These are phyloP conservation scores for Pythium apleroticum DNA, from an alignment of 352 stramenopile species.

Conservation along the genomic window DNA sequence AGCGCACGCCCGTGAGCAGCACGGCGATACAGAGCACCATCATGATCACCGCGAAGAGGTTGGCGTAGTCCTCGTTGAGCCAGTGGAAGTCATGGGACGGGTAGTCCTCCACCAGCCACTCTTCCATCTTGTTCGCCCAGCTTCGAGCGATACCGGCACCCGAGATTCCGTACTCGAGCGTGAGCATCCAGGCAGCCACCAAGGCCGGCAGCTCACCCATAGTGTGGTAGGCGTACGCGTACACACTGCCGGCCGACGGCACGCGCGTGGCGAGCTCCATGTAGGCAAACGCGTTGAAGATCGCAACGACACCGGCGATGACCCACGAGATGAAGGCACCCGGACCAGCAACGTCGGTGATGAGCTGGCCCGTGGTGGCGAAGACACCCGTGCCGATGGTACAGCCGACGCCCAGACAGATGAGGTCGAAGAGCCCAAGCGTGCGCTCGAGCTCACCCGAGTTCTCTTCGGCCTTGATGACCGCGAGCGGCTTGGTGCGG, in stretches of 20 bases:
- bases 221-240: constrained; percentile 92
- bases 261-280: constrained; percentile 87
- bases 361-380: constrained; percentile 69
- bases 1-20: constrained; percentile 75
- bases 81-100: constrained; percentile 43
- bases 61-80: constrained; percentile 61
- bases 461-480: constrained; percentile 74
- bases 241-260: constrained; percentile 88
- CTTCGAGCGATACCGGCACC: constrained; percentile 88
- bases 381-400: constrained; percentile 93
- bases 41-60: constrained; percentile 58
- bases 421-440: constrained; percentile 87
- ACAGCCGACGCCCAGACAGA: constrained; percentile 88
- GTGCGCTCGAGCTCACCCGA: constrained; percentile 55
- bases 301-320: constrained; percentile 80
- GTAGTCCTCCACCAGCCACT: constrained; percentile 52
- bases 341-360: constrained; percentile 72
- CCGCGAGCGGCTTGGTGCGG: constrained; percentile 64
- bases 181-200: constrained; percentile 84
- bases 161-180: constrained; percentile 91
- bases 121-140: constrained; percentile 90
- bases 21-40: constrained; percentile 66
- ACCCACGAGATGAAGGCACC: constrained; percentile 78
- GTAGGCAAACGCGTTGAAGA: constrained; percentile 83
- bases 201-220: constrained; percentile 91